Conservation (phyloP, 106 monocot species). For the Acorus calamus region DNA sequence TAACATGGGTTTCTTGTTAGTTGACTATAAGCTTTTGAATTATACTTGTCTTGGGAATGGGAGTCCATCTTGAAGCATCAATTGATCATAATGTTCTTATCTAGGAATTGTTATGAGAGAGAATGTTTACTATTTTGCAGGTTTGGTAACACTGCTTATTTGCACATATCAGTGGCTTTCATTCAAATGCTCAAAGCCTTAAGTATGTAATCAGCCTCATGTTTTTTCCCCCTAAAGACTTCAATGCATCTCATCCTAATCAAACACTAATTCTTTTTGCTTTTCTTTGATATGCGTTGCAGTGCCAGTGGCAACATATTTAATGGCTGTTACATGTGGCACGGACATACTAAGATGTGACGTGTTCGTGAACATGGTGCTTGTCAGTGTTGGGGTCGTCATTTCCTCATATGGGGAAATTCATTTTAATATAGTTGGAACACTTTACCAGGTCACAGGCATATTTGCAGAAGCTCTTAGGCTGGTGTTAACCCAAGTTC, state of each 20-base stretch:
- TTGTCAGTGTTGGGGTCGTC: slow-evolving; percentile 93
- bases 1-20: too few species aligned
- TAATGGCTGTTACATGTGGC: slow-evolving; percentile 85
- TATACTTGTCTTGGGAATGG: neutral
- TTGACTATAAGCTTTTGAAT: too few species aligned
- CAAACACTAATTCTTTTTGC: too few species aligned
- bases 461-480: slow-evolving; percentile 96
- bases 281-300: slow-evolving; percentile 3
- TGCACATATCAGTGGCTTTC: slow-evolving; percentile 85
- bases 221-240: too few species aligned
- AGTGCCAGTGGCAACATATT: slow-evolving; percentile 97
- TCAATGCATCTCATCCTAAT: too few species aligned
- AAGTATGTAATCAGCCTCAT: slow-evolving; percentile 33
- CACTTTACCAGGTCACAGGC: slow-evolving; percentile 80
- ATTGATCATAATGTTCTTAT: too few species aligned
- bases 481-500: slow-evolving; percentile 90
- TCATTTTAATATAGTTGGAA: slow-evolving; percentile 82
- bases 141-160: slow-evolving; percentile 92
- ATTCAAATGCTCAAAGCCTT: slow-evolving; percentile 97
- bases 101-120: too few species aligned
- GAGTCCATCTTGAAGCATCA: too few species aligned
- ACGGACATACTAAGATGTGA: slow-evolving; percentile 87
- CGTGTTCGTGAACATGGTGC: slow-evolving; percentile 82
- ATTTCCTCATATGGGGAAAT: slow-evolving; percentile 95
- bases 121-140: slow-evolving; percentile 27